Base-by-base conservation (phyloP, 2,329 filamentous ascomycete species). In the Chaetomium olivaceum region DNA sequence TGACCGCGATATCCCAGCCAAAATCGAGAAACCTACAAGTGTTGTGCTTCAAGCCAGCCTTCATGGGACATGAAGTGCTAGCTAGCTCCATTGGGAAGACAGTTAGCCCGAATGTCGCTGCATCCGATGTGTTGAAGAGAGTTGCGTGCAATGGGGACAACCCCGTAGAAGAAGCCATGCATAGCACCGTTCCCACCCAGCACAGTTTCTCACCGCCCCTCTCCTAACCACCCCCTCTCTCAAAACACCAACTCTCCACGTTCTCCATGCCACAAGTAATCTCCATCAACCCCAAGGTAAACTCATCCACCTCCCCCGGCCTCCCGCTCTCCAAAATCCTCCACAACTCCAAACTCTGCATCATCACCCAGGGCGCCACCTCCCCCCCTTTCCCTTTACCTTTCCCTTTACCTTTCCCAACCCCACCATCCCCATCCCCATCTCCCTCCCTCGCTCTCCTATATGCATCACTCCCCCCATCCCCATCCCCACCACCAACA, bases 271-370 rank as follows among this genome's bases (percentile, higher is more conserved):
- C 58, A 54, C 9, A 54, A 29, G 8, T 14, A 19, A 51, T 25
- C 58, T 60, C 58, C 27, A 50, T 16, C 58, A 60, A n/a, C 2
- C 27, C 58, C 27, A 25, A 12, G 2, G 58, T 14, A 36, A 60
- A 60, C 29, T 60, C 58, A 60, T 51, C 58, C 43, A 60, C 58
- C 29, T 60, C 58, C 46, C 29, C 29, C 43, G 27, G 46, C 27
- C 8, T 14, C 9, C 19, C 58, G 5, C n/a, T n/a, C 27, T 36
- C 29, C 7, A 60, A n/a, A 1, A 60, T 33, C 19, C 39, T n/a
- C 57, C 43, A 48, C 27, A n/a, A 4, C 19, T 29, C 58, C 58
- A 60, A 11, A 11, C 46, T 33, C 43, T 60, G 58, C 46, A 60
- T 12, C 58, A 51, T 60, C 2, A 51, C 43, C 58, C 58, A 60